Percentiles rank a stretch among this genome's conserved stretches.
phyloP scores from a whole-genome alignment of 768 basidiomycete species.

The Mycena sanguinolenta region DNA sequence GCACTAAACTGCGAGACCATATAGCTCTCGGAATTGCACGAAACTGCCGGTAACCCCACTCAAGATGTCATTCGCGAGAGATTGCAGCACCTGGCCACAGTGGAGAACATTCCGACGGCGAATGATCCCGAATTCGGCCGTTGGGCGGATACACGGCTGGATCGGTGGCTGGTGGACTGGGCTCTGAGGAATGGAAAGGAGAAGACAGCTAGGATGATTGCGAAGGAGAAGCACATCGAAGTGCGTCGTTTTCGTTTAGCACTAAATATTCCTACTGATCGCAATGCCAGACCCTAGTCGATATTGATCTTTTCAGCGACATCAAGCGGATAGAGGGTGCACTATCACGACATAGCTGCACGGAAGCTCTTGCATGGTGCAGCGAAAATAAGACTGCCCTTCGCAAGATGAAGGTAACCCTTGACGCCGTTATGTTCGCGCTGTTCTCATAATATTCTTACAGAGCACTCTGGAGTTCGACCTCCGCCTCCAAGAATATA shows the following conservation, averaged over 20 bases:
- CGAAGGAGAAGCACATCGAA: conserved; percentile 84
- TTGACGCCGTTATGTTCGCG: background rate
- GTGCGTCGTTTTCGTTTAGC: conserved; percentile 55
- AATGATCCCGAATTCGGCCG: conserved; percentile 71
- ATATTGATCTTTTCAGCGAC: conserved; percentile 92
- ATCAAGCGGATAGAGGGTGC: conserved; percentile 90
- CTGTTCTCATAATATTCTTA: conserved; percentile 7
- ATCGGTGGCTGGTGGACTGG: conserved; percentile 96
- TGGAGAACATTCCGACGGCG: conserved; percentile 69
- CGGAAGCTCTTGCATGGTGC: conserved; percentile 95
- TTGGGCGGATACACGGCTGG: conserved; percentile 86
- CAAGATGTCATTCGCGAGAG: conserved; percentile 83
- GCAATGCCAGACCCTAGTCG: conserved; percentile 78
- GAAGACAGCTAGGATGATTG: conserved; percentile 81
- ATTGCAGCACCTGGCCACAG: conserved; percentile 73
- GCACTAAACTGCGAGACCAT: conserved; percentile 4
- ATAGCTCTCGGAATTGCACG: conserved; percentile 64
- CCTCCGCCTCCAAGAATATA: conserved; percentile 94
- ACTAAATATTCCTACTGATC: background rate
- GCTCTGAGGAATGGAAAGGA: conserved; percentile 84
- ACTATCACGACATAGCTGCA: conserved; percentile 79
- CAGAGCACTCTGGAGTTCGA: conserved; percentile 97
- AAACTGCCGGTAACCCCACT: conserved; percentile 67
- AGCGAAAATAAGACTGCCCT: conserved; percentile 95
- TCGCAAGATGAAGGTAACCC: conserved; percentile 85